Conservation (phyloP, 1,139 yeast species). For the Magnusiomyces paraingens region DNA sequence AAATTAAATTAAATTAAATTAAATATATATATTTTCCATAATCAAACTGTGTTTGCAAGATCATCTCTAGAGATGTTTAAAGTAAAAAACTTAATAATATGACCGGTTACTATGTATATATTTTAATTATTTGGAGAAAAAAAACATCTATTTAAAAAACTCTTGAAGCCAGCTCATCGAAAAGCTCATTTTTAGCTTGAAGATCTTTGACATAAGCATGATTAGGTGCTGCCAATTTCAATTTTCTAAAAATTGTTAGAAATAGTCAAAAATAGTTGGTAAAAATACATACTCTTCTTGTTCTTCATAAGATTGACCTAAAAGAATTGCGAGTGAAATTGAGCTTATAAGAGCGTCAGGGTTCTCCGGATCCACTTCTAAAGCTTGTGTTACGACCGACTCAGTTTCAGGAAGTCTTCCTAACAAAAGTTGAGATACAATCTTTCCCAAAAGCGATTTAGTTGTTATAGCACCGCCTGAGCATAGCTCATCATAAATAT, state of each 20-base stretch:
- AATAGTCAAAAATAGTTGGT: background rate
- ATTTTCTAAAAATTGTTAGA: conserved; percentile 23
- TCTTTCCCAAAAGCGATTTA: conserved; percentile 43
- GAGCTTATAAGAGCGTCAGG: conserved; percentile 55
- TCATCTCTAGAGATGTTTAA: too few species aligned
- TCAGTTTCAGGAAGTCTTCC: conserved; percentile 46
- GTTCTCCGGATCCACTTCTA: conserved; percentile 34
- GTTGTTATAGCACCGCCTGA: conserved; percentile 41
- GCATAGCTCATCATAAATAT: conserved; percentile 67
- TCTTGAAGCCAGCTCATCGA: conserved; percentile 52
- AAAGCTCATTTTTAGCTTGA: conserved; percentile 46
- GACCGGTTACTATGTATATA: too few species aligned
- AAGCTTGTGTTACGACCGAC: conserved; percentile 41
- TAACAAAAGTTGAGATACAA: conserved; percentile 41
- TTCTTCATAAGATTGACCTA: conserved; percentile 41
- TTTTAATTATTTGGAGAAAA: too few species aligned
- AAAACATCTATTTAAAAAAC: background rate
- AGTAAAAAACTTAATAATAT: too few species aligned
- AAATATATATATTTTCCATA: too few species aligned
- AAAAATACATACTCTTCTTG: conserved; percentile 27
- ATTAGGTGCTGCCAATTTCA: conserved; percentile 40
- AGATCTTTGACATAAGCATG: conserved; percentile 50
- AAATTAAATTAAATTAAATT: too few species aligned
- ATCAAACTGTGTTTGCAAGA: too few species aligned
- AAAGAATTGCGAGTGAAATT: conserved; percentile 47